A percentile compares a stretch with the other conserved stretches of the same genome.
Conservation (phyloP, 495 filamentous ascomycete genomes). For the Aspergillus ellipticus region DNA sequence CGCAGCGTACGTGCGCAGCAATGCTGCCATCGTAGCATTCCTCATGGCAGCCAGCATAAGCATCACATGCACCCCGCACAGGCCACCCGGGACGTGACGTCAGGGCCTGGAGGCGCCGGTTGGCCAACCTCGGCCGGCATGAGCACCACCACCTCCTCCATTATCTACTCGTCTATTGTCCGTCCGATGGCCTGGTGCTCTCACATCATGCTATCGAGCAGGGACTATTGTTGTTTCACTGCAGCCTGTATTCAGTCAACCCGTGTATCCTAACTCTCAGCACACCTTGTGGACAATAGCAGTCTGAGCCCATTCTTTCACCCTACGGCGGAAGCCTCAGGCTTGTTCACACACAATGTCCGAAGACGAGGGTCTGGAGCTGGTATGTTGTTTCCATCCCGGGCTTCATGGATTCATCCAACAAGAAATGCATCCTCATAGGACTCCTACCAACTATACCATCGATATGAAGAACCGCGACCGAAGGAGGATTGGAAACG, state of each 20-base stretch:
- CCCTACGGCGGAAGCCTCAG: background rate
- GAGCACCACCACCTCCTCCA: background rate
- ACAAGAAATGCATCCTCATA: conserved; percentile 9
- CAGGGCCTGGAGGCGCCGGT: background rate
- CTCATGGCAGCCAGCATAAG: background rate
- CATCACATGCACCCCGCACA: background rate
- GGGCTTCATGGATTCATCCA: background rate
- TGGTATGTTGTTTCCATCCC: background rate
- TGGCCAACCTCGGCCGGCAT: background rate
- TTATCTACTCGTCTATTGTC: background rate
- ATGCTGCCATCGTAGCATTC: background rate
- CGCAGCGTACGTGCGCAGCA: too few relatives aligned
- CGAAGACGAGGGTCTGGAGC: background rate
- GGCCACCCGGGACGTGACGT: background rate
- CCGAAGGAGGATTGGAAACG: conserved; percentile 33
- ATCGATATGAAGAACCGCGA: conserved; percentile 38
- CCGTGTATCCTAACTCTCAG: background rate
- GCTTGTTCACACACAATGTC: background rate
- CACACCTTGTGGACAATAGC: background rate
- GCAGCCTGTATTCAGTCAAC: background rate
- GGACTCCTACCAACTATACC: conserved; percentile 51
- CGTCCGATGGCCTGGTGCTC: background rate
- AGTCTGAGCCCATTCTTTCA: background rate
- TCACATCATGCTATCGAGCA: background rate
- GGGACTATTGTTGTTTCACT: background rate